These are phyloP conservation scores for Globisporangium nagaii DNA, from an alignment of 352 stramenopile genomes.

Conservation along the genomic window DNA sequence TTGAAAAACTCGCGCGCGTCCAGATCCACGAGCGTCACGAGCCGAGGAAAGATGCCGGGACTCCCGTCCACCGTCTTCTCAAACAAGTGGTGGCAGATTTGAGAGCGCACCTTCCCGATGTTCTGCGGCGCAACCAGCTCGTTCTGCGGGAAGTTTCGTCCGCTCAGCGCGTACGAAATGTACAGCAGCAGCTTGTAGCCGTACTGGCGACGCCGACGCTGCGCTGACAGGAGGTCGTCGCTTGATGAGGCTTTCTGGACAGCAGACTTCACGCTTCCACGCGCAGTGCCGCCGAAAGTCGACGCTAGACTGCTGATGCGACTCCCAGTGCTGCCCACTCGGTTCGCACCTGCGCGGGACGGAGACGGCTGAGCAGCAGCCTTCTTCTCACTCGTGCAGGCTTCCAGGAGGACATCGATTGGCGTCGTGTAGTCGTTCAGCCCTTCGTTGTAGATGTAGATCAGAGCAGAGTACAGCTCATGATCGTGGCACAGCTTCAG, in stretches of 20 bases:
- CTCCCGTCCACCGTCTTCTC: slow-evolving; percentile 39
- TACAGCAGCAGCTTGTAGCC: slow-evolving; percentile 89
- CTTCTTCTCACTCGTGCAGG: slow-evolving; percentile 47
- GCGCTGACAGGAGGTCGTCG: slow-evolving; percentile 45
- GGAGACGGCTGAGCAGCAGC: slow-evolving; percentile 4
- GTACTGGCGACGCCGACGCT: slow-evolving; percentile 59
- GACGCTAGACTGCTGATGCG: slow-evolving; percentile 61
- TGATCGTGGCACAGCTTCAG: slow-evolving; percentile 90
- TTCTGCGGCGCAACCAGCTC: slow-evolving; percentile 60
- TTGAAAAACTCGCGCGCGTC: slow-evolving; percentile 80
- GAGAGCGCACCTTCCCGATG: slow-evolving; percentile 57
- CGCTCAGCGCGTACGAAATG: slow-evolving; percentile 89
- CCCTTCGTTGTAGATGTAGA: slow-evolving; percentile 93
- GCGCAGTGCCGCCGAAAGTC: slow-evolving; percentile 52
- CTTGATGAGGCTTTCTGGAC: slow-evolving; percentile 18
- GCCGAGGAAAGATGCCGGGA: slow-evolving; percentile 66
- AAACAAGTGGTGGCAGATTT: slow-evolving; percentile 87
- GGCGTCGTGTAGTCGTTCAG: slow-evolving; percentile 91
- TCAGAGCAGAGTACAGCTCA: slow-evolving; percentile 91
- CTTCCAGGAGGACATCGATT: slow-evolving; percentile 88
- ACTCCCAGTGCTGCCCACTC: slow-evolving; percentile 24
- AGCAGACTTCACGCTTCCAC: slow-evolving; percentile 24
- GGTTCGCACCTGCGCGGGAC: slow-evolving; percentile 5
- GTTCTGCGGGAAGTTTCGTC: slow-evolving; percentile 86
- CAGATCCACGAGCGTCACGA: slow-evolving; percentile 71